Evolutionary conservation across 2,329 filamentous ascomycete species (phyloP).

Genomic region (Talaromyces marneffei): DNA sequence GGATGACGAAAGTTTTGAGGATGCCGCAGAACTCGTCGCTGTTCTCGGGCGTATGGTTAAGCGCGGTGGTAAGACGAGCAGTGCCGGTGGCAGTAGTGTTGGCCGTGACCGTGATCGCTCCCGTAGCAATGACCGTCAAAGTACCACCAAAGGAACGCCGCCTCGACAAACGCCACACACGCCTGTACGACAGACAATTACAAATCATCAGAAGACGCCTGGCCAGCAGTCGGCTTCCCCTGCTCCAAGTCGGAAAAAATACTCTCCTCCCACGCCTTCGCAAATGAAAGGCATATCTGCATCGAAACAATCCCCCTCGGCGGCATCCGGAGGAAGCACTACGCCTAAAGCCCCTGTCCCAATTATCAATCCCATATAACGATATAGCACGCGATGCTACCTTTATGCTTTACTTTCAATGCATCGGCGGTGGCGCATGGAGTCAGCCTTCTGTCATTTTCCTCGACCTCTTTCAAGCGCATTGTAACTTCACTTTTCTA

Average conservation of each 20-base stretch:
- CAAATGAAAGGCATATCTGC: conserved; percentile 5
- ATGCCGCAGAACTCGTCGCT: conserved; percentile 81
- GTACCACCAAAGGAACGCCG: conserved; percentile 10
- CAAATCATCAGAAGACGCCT: neutral
- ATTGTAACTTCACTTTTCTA: neutral
- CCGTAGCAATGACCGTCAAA: conserved; percentile 14
- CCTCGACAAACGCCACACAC: conserved; percentile 11
- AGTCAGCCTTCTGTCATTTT: conserved; percentile 8
- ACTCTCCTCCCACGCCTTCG: neutral
- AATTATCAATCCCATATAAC: conserved; percentile 29
- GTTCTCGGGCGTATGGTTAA: conserved; percentile 86
- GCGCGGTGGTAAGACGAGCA: conserved; percentile 49
- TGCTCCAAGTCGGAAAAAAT: neutral
- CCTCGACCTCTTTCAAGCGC: neutral
- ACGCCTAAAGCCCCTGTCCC: conserved; percentile 20
- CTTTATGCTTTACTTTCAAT: conserved; percentile 3
- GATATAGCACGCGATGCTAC: conserved; percentile 27
- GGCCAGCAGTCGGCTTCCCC: conserved; percentile 4
- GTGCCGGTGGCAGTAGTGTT: conserved; percentile 27
- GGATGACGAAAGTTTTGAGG: conserved; percentile 91
- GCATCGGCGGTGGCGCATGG: conserved; percentile 13
- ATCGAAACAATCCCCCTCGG: conserved; percentile 12
- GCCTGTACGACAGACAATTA: conserved; percentile 5
- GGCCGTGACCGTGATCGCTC: conserved; percentile 19
- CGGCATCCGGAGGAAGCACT: conserved; percentile 10